Evolutionary conservation across 2,329 filamentous ascomycete genomes (phyloP), one percentile per base, ranked within the genome.

Genomic region (Myriosclerotinia curreyana): DNA sequence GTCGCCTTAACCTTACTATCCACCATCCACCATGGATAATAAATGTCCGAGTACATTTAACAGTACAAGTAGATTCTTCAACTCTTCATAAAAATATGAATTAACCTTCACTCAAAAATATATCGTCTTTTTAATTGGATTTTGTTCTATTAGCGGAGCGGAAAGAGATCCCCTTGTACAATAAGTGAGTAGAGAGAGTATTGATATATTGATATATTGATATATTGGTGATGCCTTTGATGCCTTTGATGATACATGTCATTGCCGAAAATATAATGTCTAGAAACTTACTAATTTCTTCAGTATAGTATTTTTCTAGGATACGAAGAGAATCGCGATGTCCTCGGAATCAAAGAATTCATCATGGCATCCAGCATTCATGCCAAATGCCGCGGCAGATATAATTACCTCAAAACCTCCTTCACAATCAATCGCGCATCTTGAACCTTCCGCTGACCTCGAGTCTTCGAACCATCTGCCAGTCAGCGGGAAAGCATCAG

Each of bases 311-410:
- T 72, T 69, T 68, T 49, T 53, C 51, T 62, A 59, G 50, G 44
- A 63, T 58, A 63, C 65, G 50, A 61, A 42, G 40, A 51, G 12
- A 52, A 60, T 67, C 65, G 66, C 69, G 66, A 82, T 83, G 80
- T 69, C 77, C 64, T 77, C 77, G 62, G 76, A 79, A 73, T 75
- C 76, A 66, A 73, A 77, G 52, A 76, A 73, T 69, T 75, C 78
- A 67, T 77, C 79, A 65, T 83, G 81, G 81, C 77, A 83, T 75
- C 81, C 81, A 64, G 81, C 82, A 55, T 75, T 79, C 71, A 81
- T 80, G 80, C 81, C 81, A 66, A 77, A 82, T 70, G 72, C 75
- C 64, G 63, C 66, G 49, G 69, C 71, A 55, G 69, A 71, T 40
- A 48, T 66, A 66, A 65, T 68, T 52, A 62, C 65, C 48, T 38